phyloP scores from a whole-genome alignment of 345 rosid genomes.

The Euphorbia lathyris region DNA sequence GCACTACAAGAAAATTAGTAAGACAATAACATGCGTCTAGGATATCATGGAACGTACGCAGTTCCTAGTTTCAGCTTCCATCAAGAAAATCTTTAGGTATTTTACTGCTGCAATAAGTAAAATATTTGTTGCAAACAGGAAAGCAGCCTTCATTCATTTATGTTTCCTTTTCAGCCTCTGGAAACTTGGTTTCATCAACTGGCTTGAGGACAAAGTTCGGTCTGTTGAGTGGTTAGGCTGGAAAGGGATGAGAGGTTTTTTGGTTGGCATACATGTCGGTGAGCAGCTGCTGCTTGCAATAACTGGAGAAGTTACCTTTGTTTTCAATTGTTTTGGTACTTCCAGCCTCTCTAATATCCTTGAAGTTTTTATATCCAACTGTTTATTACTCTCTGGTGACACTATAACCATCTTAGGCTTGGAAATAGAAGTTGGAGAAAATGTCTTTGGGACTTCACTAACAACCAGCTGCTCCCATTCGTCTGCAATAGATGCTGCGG shows the following conservation, averaged over 20 bases:
- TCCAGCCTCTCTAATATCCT: constrained; percentile 86
- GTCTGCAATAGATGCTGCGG: constrained; percentile 46
- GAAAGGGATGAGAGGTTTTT: constrained; percentile 57
- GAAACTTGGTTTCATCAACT: constrained; percentile 71
- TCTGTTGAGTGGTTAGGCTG: constrained; percentile 38
- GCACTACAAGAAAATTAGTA: not conserved
- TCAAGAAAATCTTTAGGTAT: not conserved
- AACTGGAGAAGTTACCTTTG: constrained; percentile 47
- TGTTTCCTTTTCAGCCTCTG: constrained; percentile 63
- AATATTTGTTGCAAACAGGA: not conserved
- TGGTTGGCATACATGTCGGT: constrained; percentile 32
- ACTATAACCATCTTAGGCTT: constrained; percentile 38
- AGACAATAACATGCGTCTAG: not conserved
- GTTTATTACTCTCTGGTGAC: constrained; percentile 43
- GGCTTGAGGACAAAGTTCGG: constrained; percentile 46
- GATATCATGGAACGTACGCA: not conserved
- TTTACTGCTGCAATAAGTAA: not conserved
- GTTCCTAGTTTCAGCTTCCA: not conserved
- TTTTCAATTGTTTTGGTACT: constrained; percentile 57
- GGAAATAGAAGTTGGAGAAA: constrained; percentile 43
- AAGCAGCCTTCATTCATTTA: constrained; percentile 21
- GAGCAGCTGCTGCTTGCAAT: constrained; percentile 23
- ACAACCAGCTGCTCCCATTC: constrained; percentile 90
- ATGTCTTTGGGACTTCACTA: constrained; percentile 40
- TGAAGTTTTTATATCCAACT: constrained; percentile 56